phyloP scores from a whole-genome alignment of 805 yeast species.

The Saccharomyces paradoxus region DNA sequence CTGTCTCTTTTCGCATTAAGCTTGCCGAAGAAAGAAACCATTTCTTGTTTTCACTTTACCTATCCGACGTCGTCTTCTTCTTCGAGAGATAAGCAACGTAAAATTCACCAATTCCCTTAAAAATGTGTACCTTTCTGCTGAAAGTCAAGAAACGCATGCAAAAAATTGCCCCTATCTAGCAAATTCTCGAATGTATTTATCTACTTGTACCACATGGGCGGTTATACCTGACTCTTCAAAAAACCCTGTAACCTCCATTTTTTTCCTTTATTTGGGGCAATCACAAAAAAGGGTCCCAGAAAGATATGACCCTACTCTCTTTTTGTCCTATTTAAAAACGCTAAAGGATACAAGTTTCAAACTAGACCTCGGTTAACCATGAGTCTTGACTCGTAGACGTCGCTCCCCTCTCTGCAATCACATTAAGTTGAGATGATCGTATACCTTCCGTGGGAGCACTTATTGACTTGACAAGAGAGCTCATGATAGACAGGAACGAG shows the following conservation, averaged over 20 bases:
- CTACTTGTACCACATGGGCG: background rate
- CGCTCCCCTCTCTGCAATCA: background rate
- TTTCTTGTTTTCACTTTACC: background rate
- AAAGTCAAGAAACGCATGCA: background rate
- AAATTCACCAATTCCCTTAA: background rate
- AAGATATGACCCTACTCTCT: background rate
- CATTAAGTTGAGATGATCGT: background rate
- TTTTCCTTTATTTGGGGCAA: background rate
- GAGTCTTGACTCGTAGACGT: background rate
- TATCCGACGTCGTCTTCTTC: background rate
- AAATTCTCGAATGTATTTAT: background rate
- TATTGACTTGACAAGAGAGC: background rate
- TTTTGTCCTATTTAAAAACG: background rate
- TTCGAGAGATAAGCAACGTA: background rate
- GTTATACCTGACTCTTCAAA: background rate
- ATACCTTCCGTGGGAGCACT: background rate
- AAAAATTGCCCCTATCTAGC: background rate
- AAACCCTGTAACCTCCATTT: background rate
- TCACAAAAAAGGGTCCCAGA: background rate
- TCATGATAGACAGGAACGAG: background rate
- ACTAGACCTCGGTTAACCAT: background rate
- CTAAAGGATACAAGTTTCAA: background rate
- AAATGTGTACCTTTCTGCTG: background rate
- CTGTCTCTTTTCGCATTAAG: background rate
- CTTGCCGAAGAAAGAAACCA: background rate